phyloP scores from a whole-genome alignment of 805 yeast species.

The Groenewaldozyma salmanticensis region DNA sequence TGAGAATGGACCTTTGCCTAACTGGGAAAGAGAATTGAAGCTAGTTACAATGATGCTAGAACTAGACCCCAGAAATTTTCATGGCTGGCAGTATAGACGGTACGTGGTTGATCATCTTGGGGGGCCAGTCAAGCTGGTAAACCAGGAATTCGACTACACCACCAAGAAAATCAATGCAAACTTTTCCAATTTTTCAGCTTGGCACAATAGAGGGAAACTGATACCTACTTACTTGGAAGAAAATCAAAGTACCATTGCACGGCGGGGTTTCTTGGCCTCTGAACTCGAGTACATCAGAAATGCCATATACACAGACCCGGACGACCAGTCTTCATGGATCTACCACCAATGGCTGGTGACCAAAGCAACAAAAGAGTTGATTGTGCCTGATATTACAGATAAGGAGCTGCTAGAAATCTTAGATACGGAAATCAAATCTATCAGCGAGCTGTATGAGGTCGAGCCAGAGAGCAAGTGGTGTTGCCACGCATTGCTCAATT shows the following conservation, averaged over 20 bases:
- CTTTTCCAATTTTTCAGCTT: constrained; percentile 89
- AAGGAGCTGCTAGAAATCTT: constrained; percentile 34
- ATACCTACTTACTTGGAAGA: constrained; percentile 32
- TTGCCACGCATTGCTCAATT: constrained; percentile 46
- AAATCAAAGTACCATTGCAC: constrained; percentile 12
- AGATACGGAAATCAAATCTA: constrained; percentile 34
- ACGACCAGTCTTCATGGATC: constrained; percentile 89
- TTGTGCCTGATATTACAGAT: constrained; percentile 21
- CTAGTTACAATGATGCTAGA: constrained; percentile 60
- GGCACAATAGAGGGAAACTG: constrained; percentile 80
- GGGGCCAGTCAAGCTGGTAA: constrained; percentile 22
- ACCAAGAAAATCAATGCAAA: constrained; percentile 68
- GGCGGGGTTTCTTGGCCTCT: constrained; percentile 32
- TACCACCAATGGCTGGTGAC: constrained; percentile 71
- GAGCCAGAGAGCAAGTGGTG: constrained; percentile 76
- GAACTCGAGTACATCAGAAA: constrained; percentile 67
- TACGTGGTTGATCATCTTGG: constrained; percentile 40
- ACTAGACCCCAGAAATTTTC: constrained; percentile 76
- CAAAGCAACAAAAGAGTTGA: constrained; percentile 21
- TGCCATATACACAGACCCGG: constrained; percentile 88
- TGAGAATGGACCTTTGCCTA: constrained; percentile 38
- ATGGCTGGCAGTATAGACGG: constrained; percentile 93
- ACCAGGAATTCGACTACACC: constrained; percentile 64
- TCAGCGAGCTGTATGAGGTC: constrained; percentile 57
- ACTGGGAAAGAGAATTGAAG: constrained; percentile 64